These are phyloP conservation scores for Digitaria exilis DNA, from an alignment of 202 grass and related monocot genomes.

Conservation along the genomic window DNA sequence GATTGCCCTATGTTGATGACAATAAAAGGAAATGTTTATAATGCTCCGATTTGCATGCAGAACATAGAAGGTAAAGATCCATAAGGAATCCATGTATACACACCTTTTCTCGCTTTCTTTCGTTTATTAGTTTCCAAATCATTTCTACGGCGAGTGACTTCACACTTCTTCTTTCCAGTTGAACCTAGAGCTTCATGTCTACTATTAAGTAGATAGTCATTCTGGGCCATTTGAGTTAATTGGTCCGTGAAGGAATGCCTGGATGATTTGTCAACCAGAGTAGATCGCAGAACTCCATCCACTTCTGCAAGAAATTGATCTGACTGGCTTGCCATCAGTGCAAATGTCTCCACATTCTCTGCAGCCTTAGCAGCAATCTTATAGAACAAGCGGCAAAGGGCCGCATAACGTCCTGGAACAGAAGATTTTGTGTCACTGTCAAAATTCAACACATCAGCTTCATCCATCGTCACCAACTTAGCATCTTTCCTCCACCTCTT, in stretches of 20 bases:
- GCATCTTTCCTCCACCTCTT: constrained; percentile 91
- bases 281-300: constrained; percentile 60
- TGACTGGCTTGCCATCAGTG: constrained; percentile 64
- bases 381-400: constrained; percentile 71
- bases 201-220: constrained; percentile 48
- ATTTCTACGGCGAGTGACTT: constrained; percentile 51
- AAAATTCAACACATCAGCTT: constrained; percentile 47
- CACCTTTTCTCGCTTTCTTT: constrained; percentile 81
- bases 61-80: constrained; percentile 12
- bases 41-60: constrained; percentile 3
- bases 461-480: constrained; percentile 46
- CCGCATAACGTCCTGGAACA: constrained; percentile 58
- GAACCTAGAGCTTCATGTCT: constrained; percentile 49
- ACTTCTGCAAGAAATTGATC: constrained; percentile 75
- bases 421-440: constrained; percentile 45
- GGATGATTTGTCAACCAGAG: constrained; percentile 53
- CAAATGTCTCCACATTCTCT: constrained; percentile 67
- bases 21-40: constrained; percentile 21
- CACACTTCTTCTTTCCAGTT: constrained; percentile 63
- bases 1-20: constrained; percentile 38
- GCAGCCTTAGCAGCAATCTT: constrained; percentile 87
- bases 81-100: constrained; percentile 18
- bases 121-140: constrained; percentile 59
- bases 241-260: constrained; percentile 50
- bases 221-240: constrained; percentile 48